Evolutionary conservation across 495 filamentous ascomycete genomes (phyloP).

Genomic region (Entonaema liquescens): DNA sequence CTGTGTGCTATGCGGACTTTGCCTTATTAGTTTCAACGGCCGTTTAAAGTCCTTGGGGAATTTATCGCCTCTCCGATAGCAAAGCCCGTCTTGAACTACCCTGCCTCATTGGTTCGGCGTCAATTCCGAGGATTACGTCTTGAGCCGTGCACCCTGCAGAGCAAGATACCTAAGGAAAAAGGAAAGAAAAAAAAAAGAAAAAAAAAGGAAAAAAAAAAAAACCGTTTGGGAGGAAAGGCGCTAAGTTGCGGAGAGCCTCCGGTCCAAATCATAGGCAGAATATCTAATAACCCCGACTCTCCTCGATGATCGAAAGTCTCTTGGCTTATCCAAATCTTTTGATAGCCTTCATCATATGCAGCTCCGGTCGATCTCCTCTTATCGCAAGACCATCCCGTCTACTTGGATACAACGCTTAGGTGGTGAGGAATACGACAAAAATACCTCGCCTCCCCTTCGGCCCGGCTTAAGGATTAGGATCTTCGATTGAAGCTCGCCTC

Average conservation of each 20-base stretch:
- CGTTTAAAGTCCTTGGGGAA: neutral
- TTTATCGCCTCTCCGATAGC: neutral
- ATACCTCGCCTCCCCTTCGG: neutral
- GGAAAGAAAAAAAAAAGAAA: too few relatives aligned
- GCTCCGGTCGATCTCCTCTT: neutral
- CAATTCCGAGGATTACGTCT: neutral
- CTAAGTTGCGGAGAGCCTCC: conserved; percentile 8
- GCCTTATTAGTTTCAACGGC: too few relatives aligned
- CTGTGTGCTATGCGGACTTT: too few relatives aligned
- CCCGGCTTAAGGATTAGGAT: neutral
- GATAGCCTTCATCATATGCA: neutral
- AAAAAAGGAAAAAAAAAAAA: neutral
- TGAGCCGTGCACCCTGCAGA: neutral
- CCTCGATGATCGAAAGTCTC: neutral
- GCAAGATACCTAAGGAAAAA: neutral
- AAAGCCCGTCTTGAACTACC: neutral
- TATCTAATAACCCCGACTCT: neutral
- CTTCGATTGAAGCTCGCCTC: neutral
- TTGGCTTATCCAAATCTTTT: neutral
- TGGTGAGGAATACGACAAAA: neutral
- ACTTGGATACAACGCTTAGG: neutral
- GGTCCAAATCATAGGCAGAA: conserved; percentile 7
- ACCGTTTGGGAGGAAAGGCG: neutral
- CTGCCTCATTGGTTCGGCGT: conserved; percentile 20
- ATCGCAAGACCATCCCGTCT: neutral